phyloP scores from a whole-genome alignment of 768 basidiomycete species.

The Mycena epipterygia region DNA sequence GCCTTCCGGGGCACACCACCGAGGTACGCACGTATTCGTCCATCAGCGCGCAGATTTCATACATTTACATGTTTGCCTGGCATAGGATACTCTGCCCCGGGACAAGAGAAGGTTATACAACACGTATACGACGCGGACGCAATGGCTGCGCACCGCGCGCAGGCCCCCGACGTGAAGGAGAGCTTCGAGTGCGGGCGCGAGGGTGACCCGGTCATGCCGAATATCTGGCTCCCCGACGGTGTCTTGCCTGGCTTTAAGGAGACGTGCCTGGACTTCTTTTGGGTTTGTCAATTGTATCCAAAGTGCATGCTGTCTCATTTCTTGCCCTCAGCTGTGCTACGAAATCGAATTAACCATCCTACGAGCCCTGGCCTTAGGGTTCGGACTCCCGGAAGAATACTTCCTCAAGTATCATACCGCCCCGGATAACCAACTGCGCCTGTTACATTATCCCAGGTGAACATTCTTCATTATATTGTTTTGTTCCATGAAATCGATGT shows the following conservation, averaged over 20 bases:
- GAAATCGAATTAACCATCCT: conserved; percentile 59
- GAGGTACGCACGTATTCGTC: conserved; percentile 36
- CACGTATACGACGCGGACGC: conserved; percentile 25
- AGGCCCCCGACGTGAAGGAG: conserved; percentile 61
- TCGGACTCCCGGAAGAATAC: conserved; percentile 59
- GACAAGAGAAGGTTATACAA: conserved; percentile 44
- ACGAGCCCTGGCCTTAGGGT: conserved; percentile 62
- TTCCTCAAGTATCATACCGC: conserved; percentile 57
- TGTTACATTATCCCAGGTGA: conserved; percentile 68
- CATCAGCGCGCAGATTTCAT: background rate
- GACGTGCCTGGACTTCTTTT: conserved; percentile 65
- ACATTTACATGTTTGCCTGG: background rate
- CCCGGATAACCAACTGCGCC: conserved; percentile 66
- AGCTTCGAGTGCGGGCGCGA: conserved; percentile 70
- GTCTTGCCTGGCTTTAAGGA: conserved; percentile 67
- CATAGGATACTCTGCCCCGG: conserved; percentile 48
- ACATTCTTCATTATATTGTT: background rate
- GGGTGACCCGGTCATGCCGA: conserved; percentile 59
- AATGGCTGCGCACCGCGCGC: conserved; percentile 38
- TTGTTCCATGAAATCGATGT: too few relatives aligned
- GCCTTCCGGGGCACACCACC: conserved; percentile 47
- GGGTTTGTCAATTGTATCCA: conserved; percentile 43
- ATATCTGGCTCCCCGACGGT: conserved; percentile 70
- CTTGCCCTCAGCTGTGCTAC: conserved; percentile 52
- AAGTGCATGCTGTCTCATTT: too few relatives aligned